Percentiles rank a stretch among this genome's conserved stretches.
Conservation (phyloP, 441 rosid species). For the Erodium trifolium region DNA sequence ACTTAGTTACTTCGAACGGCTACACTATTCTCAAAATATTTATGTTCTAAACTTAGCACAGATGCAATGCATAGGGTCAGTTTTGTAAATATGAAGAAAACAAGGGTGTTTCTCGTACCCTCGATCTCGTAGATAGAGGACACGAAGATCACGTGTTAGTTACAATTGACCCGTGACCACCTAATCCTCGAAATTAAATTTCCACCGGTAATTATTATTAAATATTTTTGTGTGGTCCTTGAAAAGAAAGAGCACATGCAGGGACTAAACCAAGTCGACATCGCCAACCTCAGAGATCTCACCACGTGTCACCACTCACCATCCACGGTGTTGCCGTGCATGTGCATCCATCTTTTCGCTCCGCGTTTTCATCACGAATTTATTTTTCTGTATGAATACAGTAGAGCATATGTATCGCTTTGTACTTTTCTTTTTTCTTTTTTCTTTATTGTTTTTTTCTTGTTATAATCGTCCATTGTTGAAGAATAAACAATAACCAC, state of each 20-base stretch:
- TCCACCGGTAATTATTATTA: too few species aligned
- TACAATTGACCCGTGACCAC: background rate
- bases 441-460: too few species aligned
- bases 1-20: too few species aligned
- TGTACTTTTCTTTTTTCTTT: too few species aligned
- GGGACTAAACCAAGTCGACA: background rate
- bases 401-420: too few species aligned
- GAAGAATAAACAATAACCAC: too few species aligned
- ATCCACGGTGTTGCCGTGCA: background rate
- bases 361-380: background rate
- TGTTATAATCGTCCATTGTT: too few species aligned
- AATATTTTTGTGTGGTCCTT: constrained; percentile 4
- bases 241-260: background rate
- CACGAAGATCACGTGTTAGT: constrained; percentile 19
- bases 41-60: too few species aligned
- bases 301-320: background rate
- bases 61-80: background rate
- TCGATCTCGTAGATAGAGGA: background rate
- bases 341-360: background rate
- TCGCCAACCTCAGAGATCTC: background rate
- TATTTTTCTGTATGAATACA: too few species aligned
- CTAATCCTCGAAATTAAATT: too few species aligned
- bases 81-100: background rate
- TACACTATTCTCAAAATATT: too few species aligned
- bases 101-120: constrained; percentile 2